Percentiles rank a stretch among this genome's conserved stretches.
These are phyloP conservation scores for Vitis hybrid DNA, from an alignment of 177 flowering plant genomes.

Conservation along the genomic window DNA sequence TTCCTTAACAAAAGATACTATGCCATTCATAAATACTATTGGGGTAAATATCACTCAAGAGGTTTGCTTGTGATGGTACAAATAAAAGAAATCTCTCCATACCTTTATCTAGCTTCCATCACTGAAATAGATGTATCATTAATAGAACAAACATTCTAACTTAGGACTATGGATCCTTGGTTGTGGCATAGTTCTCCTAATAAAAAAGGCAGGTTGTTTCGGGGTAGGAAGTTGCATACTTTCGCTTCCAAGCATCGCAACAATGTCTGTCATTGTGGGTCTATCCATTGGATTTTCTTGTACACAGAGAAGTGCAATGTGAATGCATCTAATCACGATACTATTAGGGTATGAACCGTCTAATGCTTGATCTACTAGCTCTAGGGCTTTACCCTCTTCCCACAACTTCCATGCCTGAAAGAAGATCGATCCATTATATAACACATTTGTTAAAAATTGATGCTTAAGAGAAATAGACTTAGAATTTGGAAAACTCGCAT, in stretches of 20 bases:
- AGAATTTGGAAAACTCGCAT: not conserved
- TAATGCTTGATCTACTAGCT: slow-evolving; percentile 8
- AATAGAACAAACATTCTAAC: too few species aligned
- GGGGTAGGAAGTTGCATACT: not conserved
- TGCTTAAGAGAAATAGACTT: too few species aligned
- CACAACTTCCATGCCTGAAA: slow-evolving; percentile 7
- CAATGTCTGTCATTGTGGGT: slow-evolving; percentile 6
- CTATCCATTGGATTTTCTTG: slow-evolving; percentile 15
- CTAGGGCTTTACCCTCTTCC: not conserved
- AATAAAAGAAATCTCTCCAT: too few species aligned
- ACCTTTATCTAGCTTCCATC: too few species aligned
- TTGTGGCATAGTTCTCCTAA: not conserved
- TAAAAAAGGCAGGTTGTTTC: slow-evolving; percentile 10
- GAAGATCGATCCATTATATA: not conserved
- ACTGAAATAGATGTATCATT: too few species aligned
- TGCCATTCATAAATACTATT: too few species aligned
- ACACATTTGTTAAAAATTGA: not conserved
- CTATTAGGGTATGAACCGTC: not conserved
- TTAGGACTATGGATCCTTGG: too few species aligned
- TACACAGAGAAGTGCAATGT: slow-evolving; percentile 7
- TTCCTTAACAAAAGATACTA: too few species aligned
- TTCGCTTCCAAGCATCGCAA: not conserved
- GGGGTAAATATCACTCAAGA: too few species aligned
- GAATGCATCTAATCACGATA: slow-evolving; percentile 5
- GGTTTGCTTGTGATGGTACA: too few species aligned